A percentile compares a stretch with the other conserved stretches of the same genome.
These are phyloP conservation scores for Lepidium didymum DNA, from an alignment of 345 rosid genomes.

Conservation along the genomic window DNA sequence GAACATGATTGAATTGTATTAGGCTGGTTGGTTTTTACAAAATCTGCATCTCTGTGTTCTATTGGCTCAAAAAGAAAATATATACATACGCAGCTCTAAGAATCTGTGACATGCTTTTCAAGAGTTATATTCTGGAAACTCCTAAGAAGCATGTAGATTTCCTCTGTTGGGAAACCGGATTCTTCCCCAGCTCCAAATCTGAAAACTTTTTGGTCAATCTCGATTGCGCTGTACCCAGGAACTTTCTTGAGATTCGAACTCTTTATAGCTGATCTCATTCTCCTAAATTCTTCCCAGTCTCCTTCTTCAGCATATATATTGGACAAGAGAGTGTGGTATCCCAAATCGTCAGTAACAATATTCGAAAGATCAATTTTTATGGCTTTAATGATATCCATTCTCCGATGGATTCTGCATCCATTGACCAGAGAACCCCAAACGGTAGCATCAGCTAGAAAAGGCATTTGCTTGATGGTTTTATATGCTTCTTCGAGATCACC, in stretches of 20 bases:
- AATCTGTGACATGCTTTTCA: constrained; percentile 2
- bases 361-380: constrained; percentile 38
- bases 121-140: constrained; percentile 18
- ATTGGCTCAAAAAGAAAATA: not conserved
- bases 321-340: constrained; percentile 59
- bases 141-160: constrained; percentile 13
- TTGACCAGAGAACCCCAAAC: constrained; percentile 71
- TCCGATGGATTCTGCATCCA: constrained; percentile 70
- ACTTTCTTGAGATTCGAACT: constrained; percentile 47
- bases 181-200: constrained; percentile 33
- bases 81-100: constrained; percentile 3
- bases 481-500: constrained; percentile 68
- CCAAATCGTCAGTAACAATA: constrained; percentile 50
- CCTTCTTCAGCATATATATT: constrained; percentile 76
- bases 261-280: constrained; percentile 43
- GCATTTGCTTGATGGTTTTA: constrained; percentile 51
- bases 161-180: constrained; percentile 6
- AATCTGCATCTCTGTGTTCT: not conserved
- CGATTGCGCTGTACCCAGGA: constrained; percentile 48
- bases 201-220: constrained; percentile 25
- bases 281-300: constrained; percentile 53
- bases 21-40: constrained; percentile 22
- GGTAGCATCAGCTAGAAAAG: constrained; percentile 50
- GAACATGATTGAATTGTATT: not conserved
- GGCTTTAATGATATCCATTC: constrained; percentile 54